Conservation (phyloP, 371 early-diverging fungal genomes). For the Apophysomyces variabilis region DNA sequence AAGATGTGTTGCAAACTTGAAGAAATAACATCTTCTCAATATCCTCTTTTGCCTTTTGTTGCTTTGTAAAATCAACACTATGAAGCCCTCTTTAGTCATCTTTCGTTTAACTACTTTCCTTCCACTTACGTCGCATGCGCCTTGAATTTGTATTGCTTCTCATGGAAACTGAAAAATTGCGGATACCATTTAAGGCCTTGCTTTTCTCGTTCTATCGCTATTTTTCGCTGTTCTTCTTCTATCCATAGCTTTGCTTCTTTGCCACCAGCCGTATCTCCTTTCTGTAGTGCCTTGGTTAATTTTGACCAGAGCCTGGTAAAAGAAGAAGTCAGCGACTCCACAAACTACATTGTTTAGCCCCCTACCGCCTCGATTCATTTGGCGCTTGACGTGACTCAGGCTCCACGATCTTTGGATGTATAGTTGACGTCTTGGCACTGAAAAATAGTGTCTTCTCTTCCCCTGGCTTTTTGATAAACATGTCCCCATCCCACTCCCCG, state of each 20-base stretch:
- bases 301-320: conserved; percentile 73
- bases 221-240: conserved; percentile 82
- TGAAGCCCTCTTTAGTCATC: not conserved
- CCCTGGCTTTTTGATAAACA: conserved; percentile 57
- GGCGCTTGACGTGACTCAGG: conserved; percentile 75
- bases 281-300: conserved; percentile 72
- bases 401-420: conserved; percentile 70
- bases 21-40: not conserved
- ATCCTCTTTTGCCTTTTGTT: conserved; percentile 4
- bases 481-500: conserved; percentile 88
- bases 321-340: not conserved
- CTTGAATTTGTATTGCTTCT: conserved; percentile 19
- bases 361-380: conserved; percentile 81
- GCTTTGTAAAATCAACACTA: not conserved
- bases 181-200: conserved; percentile 50
- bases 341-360: not conserved
- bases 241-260: conserved; percentile 81
- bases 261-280: conserved; percentile 73
- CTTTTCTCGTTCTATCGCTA: conserved; percentile 62
- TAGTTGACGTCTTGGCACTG: conserved; percentile 62
- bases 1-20: not conserved
- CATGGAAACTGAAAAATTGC: conserved; percentile 51
- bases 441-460: conserved; percentile 63
- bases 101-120: not conserved
- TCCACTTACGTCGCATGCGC: conserved; percentile 12